A percentile compares a stretch with the other conserved stretches of the same genome.
phyloP scores from a whole-genome alignment of 2,329 filamentous ascomycete genomes.

The Plectosphaerella cucumerina region DNA sequence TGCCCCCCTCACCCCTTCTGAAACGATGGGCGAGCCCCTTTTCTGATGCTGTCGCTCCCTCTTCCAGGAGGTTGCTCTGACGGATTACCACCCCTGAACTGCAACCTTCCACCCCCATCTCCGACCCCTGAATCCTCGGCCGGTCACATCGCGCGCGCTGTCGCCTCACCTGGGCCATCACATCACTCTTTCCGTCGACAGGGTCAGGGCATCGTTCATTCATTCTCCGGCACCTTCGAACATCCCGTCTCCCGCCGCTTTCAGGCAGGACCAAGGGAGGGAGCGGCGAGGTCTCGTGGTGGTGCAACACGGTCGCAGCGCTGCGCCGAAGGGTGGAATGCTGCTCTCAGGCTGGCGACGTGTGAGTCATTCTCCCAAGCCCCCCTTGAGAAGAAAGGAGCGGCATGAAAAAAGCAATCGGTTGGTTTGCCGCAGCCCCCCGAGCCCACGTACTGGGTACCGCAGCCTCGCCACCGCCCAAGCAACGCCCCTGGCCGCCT shows the following conservation, averaged over 20 bases:
- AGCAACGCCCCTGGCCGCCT: neutral
- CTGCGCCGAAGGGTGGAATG: neutral
- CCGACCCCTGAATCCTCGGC: neutral
- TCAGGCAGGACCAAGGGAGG: too few species aligned
- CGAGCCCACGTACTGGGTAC: constrained; percentile 7
- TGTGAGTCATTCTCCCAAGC: constrained; percentile 14
- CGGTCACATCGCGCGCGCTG: neutral
- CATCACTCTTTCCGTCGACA: too few species aligned
- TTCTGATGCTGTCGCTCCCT: constrained; percentile 10
- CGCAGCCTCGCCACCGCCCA: constrained; percentile 11
- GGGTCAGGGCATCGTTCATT: too few species aligned
- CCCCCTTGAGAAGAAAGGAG: neutral
- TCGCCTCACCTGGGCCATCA: too few species aligned
- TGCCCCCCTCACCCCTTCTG: constrained; percentile 6
- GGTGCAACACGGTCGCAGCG: neutral
- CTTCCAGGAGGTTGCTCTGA: neutral
- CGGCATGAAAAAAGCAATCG: neutral
- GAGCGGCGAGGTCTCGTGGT: neutral
- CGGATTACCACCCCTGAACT: neutral
- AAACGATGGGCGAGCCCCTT: constrained; percentile 14
- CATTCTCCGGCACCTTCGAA: too few species aligned
- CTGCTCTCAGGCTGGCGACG: constrained; percentile 5
- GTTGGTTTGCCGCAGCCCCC: neutral
- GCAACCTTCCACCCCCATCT: neutral
- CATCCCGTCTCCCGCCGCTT: too few species aligned